Evolutionary conservation across 371 early-diverging fungal species (phyloP).

Genomic region (Mucor circinelloides): DNA sequence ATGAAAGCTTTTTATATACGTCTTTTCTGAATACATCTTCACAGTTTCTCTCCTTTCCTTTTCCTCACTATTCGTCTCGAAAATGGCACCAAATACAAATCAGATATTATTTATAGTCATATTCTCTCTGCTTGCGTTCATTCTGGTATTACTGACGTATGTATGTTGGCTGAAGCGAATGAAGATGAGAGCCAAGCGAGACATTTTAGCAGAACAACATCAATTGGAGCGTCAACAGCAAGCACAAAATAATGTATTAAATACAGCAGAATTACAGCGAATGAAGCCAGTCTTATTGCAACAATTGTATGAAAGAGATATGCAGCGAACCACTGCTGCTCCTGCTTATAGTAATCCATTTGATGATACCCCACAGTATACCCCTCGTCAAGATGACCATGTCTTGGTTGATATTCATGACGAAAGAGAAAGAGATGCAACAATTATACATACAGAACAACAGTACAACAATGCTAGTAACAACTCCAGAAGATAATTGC

Average conservation of each 20-base stretch:
- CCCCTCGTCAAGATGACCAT: slow-evolving; percentile 8
- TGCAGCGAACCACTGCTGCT: not conserved
- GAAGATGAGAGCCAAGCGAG: slow-evolving; percentile 17
- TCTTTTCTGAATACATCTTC: not conserved
- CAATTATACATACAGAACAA: slow-evolving; percentile 17
- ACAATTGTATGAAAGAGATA: slow-evolving; percentile 15
- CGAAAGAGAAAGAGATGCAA: slow-evolving; percentile 22
- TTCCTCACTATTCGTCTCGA: not conserved
- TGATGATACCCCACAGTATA: slow-evolving; percentile 24
- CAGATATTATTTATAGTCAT: slow-evolving; percentile 26
- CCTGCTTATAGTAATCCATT: slow-evolving; percentile 7
- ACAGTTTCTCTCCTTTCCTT: not conserved
- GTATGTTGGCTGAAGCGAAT: slow-evolving; percentile 27
- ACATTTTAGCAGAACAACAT: slow-evolving; percentile 17
- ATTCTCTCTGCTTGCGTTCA: slow-evolving; percentile 18
- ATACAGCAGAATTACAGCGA: slow-evolving; percentile 19
- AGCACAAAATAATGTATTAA: not conserved
- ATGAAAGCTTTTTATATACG: not conserved
- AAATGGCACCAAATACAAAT: slow-evolving; percentile 20
- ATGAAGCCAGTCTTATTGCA: slow-evolving; percentile 27
- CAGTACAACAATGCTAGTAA: not conserved
- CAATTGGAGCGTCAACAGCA: slow-evolving; percentile 18
- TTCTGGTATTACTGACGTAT: slow-evolving; percentile 17
- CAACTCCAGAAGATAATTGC: not conserved
- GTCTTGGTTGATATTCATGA: slow-evolving; percentile 19